Conservation (phyloP, 192 early-diverging fungal species). For the Backusella luteola region DNA sequence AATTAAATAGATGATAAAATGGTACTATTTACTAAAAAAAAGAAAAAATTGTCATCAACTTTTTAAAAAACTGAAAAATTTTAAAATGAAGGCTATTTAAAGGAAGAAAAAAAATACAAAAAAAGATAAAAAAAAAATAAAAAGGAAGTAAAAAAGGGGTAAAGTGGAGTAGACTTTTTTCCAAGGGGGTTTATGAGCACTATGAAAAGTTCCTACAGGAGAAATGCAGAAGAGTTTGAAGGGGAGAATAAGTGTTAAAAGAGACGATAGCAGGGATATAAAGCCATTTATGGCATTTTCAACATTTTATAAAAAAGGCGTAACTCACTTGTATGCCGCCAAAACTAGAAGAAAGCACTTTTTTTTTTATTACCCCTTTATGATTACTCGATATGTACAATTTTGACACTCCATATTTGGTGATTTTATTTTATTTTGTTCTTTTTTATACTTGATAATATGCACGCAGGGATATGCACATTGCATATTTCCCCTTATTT, state of each 20-base stretch:
- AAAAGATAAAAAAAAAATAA: constrained; percentile 12
- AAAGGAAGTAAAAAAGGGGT: constrained; percentile 4
- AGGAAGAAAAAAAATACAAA: neutral
- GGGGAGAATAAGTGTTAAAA: neutral
- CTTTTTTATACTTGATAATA: neutral
- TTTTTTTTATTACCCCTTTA: constrained; percentile 1
- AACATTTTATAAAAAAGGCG: constrained; percentile 7
- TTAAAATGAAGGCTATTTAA: constrained; percentile 3
- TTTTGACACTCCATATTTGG: constrained; percentile 17
- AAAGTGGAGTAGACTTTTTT: neutral
- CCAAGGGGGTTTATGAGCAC: neutral
- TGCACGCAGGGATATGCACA: neutral
- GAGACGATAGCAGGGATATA: neutral
- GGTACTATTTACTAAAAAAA: neutral
- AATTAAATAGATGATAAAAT: neutral
- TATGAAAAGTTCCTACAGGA: constrained; percentile 13
- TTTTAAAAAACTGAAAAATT: neutral
- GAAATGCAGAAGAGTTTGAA: constrained; percentile 1
- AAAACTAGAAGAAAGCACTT: neutral
- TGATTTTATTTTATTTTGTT: constrained; percentile 14
- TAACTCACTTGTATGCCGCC: constrained; percentile 7
- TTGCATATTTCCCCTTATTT: neutral
- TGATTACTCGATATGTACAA: constrained; percentile 12
- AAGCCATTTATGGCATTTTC: neutral
- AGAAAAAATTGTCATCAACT: constrained; percentile 3